Conservation (phyloP, 2,329 filamentous ascomycete genomes). For the Fulvia fulva region DNA sequence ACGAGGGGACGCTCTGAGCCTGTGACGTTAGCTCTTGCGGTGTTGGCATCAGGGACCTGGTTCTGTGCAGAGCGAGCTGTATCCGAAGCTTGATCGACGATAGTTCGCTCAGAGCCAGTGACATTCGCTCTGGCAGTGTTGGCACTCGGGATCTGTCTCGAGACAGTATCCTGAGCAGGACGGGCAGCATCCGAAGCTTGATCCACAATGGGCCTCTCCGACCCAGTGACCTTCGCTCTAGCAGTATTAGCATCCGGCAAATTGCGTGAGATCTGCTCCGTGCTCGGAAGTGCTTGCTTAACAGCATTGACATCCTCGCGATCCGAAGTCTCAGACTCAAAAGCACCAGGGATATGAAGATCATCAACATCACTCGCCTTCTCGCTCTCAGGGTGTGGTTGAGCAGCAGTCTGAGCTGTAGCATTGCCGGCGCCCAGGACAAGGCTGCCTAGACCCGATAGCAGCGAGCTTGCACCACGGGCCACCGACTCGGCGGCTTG, state of each 20-base stretch:
- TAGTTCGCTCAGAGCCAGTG: background rate
- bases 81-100: background rate
- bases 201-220: background rate
- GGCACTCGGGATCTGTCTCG: background rate
- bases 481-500: conserved; percentile 6
- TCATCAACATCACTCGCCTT: conserved; percentile 10
- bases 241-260: background rate
- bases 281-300: background rate
- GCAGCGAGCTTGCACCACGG: conserved; percentile 7
- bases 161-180: background rate
- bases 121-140: background rate
- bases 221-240: background rate
- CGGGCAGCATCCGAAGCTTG: background rate
- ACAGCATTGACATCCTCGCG: background rate
- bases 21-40: background rate
- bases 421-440: conserved; percentile 2
- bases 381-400: conserved; percentile 9
- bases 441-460: conserved; percentile 9
- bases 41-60: background rate
- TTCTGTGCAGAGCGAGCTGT: background rate
- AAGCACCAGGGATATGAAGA: conserved; percentile 10
- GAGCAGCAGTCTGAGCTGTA: conserved; percentile 4
- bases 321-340: conserved; percentile 2
- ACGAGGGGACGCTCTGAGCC: background rate
- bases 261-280: background rate